Conservation (phyloP, 192 early-diverging fungal species). For the Mortierella antarctica region DNA sequence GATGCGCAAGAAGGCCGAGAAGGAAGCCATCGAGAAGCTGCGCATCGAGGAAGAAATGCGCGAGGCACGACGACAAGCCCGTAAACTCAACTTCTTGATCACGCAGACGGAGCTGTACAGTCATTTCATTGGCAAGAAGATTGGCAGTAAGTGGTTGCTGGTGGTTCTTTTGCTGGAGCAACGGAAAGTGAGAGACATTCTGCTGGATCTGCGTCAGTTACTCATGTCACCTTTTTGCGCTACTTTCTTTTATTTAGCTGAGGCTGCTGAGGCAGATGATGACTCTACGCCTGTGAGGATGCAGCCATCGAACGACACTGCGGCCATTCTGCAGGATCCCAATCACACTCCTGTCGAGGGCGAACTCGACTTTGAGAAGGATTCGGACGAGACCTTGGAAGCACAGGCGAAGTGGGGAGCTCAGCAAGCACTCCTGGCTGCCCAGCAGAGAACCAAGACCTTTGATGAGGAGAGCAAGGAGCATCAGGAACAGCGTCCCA, state of each 20-base stretch:
- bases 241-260: conserved; percentile 14
- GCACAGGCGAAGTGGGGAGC: conserved; percentile 80
- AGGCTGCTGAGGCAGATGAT: conserved; percentile 42
- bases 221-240: not conserved
- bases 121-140: conserved; percentile 91
- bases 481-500: conserved; percentile 46
- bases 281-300: conserved; percentile 30
- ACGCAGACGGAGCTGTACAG: conserved; percentile 93
- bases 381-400: conserved; percentile 73
- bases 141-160: conserved; percentile 53
- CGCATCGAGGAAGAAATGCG: conserved; percentile 85
- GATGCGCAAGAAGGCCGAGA: conserved; percentile 86
- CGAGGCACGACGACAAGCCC: conserved; percentile 82
- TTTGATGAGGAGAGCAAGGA: conserved; percentile 72
- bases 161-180: not conserved
- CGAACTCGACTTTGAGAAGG: conserved; percentile 56
- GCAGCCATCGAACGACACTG: conserved; percentile 20
- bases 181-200: not conserved
- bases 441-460: conserved; percentile 69
- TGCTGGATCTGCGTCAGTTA: not conserved
- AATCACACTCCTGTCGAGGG: conserved; percentile 48
- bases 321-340: conserved; percentile 36
- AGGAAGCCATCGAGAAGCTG: conserved; percentile 82
- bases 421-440: conserved; percentile 79
- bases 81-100: conserved; percentile 94